Base-by-base conservation (phyloP, 192 early-diverging fungal genomes). In the Phlyctochytrium planicorne region DNA sequence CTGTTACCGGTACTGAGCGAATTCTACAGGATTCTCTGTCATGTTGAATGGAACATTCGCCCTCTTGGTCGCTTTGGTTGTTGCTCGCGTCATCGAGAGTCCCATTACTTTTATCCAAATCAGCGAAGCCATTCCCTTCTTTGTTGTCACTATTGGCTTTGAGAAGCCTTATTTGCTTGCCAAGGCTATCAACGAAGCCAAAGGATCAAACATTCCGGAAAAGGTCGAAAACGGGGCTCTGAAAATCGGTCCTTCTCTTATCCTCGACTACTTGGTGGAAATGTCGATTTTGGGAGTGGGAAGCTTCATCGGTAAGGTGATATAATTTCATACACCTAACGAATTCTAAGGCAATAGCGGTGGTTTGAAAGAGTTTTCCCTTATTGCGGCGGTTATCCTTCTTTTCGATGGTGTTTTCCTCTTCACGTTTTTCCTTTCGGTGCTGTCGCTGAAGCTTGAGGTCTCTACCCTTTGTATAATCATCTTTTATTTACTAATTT, bases 391-490 rank as follows among this genome's bases (percentile, higher is more conserved):
- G n/a, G n/a, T n/a, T n/a, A n/a, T n/a, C n/a, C n/a, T n/a, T n/a
- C n/a, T n/a, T n/a, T n/a, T n/a, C n/a, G n/a, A n/a, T n/a, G n/a
- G n/a, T n/a, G n/a, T n/a, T n/a, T n/a, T n/a, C n/a, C n/a, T n/a
- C n/a, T n/a, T n/a, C n/a, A n/a, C n/a, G n/a, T n/a, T n/a, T n/a
- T n/a, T n/a, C n/a, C n/a, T n/a, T n/a, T n/a, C n/a, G n/a, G n/a
- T n/a, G n/a, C n/a, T 97, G 68, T 88, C 93, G 52, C 80, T 95
- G 16, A 95, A 95, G 76, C 80, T 95, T 23, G 95, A 97, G 75
- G 71, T 69, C 31, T 2, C n/a, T n/a, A n/a, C n/a, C n/a, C n/a
- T n/a, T n/a, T n/a, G n/a, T n/a, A n/a, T n/a, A n/a, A n/a, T n/a
- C n/a, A n/a, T n/a, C n/a, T n/a, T n/a, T n/a, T n/a, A n/a, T n/a